Evolutionary conservation across 371 early-diverging fungal species (phyloP).

Genomic region (Apophysomyces sp.): DNA sequence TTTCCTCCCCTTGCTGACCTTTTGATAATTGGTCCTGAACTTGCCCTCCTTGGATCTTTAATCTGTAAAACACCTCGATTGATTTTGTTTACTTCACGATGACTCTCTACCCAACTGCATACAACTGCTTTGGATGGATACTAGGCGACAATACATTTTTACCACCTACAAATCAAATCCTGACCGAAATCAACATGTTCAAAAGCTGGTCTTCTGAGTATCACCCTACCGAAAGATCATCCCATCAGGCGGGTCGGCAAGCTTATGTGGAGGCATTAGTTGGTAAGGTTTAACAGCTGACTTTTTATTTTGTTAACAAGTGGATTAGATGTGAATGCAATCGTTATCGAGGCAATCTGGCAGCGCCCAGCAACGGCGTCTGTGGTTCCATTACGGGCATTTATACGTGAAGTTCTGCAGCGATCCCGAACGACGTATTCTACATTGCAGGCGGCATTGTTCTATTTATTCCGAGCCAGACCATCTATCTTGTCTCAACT

Average conservation of each 20-base stretch:
- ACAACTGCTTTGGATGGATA: no score
- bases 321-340: slow-evolving; percentile 51
- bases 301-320: neutral
- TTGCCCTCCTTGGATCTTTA: no score
- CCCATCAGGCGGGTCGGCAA: neutral
- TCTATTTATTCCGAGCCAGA: slow-evolving; percentile 62
- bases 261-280: neutral
- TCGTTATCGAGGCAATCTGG: slow-evolving; percentile 63
- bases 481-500: slow-evolving; percentile 24
- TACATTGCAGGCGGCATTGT: slow-evolving; percentile 71
- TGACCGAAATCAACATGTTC: neutral
- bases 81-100: no score
- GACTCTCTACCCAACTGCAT: no score
- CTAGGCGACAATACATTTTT: neutral
- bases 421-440: slow-evolving; percentile 78
- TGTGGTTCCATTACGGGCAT: slow-evolving; percentile 61
- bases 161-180: neutral
- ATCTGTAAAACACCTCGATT: no score
- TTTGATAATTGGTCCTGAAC: neutral
- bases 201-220: neutral
- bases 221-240: neutral
- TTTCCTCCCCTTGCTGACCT: neutral
- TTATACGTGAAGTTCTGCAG: slow-evolving; percentile 75
- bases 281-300: neutral
- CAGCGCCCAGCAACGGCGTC: slow-evolving; percentile 8